Evolutionary conservation across 1,139 yeast genomes (phyloP), one percentile per base, ranked within the genome.

Genomic region (Kluyveromyces marxianus): DNA sequence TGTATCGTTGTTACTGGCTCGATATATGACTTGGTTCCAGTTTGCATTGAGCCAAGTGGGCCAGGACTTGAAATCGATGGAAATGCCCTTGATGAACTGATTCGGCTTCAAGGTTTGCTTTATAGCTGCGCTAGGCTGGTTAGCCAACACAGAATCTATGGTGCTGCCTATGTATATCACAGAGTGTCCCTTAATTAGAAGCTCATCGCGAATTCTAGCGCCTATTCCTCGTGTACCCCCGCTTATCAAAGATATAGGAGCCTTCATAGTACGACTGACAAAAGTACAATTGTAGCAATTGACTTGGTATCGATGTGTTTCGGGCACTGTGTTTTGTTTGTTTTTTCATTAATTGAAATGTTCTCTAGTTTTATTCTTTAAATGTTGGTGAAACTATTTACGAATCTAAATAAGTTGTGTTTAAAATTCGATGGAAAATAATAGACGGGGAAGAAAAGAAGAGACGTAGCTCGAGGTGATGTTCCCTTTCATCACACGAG

Each of bases 161-260:
- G 76, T 71, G 37, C 94, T 66, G 0, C 95, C 81, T 6, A 87
- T 55, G 21, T 86, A 63, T 0, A 85, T 71, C 8, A 86, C 71
- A 21, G 75, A 72, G 26, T 83, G 76, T 1, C 96, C 96, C 39
- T 74, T 61, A 0, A 55, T 43, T 0, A 95, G 81, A 32, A 90
- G 68, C 44, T 62, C 65, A 36, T 65, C 58, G 0, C 92, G 82
- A 21, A 90, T 75, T 0, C 81, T 79, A 4, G 72, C 67, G 0
- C 98, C 98, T 29, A 90, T 71, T 0, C 97, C 97, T 53, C 79
- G 69, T 0, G 96, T 85, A 0, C 88, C 96, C 0, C 98, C 98
- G 0, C 97, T 89, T 1, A 90, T 67, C 3, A 83, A 54, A 0
- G 87, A 36, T 5, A 36, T 30, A 7, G 26, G 39, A 33, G 10